Evolutionary conservation across 225 moss, liverwort and hornwort genomes (phyloP), one percentile per base, ranked within the genome.

Genomic region (Marchantia polymorpha): DNA sequence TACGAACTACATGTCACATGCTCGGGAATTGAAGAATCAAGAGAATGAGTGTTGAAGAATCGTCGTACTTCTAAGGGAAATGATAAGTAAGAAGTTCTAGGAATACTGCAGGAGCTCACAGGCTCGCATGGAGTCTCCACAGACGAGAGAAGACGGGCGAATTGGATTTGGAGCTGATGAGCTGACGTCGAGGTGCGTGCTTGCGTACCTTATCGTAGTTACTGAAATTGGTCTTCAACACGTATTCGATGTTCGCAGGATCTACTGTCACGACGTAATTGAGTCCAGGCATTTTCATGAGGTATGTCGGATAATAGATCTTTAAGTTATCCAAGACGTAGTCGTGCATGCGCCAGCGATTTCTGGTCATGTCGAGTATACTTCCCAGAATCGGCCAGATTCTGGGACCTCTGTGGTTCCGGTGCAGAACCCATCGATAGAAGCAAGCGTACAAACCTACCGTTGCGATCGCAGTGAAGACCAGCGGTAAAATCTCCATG

Each of bases 191-290:
- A n/a, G n/a, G n/a, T n/a, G n/a, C n/a, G n/a, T n/a, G n/a, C n/a
- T n/a, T n/a, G n/a, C n/a, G n/a, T 75, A 92, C 94, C 93, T 93
- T 95, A 0, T 86, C 90, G 31, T 89, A 95, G 49, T 93, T 93
- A 1, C 79, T 81, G 78, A 95, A 95, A 77, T 95, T 92, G 17
- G 85, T 90, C 83, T 95, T 95, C 69, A 95, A 85, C 4, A 95
- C 86, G 54, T 90, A 75, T 67, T 92, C 90, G 67, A 95, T 81
- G 66, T 92, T 91, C 13, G 78, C 92, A 52, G 90, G 88, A 74
- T 92, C 90, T 15, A 83, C 93, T 16, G 92, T 90, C 82, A 79
- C 84, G 61, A 75, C 67, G 56, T 0, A 64, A 1, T 19, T 67
- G 4, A 15, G 0, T 52, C 5, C 7, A 25, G 52, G 27, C 14